Evolutionary conservation across 1,284 basidiomycete genomes (phyloP).

Genomic region (Ustilago xerochloae): DNA sequence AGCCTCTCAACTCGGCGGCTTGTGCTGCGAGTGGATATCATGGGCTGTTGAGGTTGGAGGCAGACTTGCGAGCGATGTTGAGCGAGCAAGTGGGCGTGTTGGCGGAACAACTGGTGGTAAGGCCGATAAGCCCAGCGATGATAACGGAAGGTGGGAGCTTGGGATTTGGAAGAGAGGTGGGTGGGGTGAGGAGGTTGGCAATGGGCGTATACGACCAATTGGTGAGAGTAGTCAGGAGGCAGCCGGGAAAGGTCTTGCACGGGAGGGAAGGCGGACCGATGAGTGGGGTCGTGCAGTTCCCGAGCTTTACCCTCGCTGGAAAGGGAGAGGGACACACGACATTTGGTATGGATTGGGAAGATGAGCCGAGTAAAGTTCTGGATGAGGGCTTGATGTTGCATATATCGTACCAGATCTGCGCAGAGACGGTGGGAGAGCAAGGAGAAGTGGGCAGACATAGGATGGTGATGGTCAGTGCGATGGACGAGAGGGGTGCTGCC

Average conservation of each 20-base stretch:
- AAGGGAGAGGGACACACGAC: conserved; percentile 1
- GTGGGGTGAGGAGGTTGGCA: conserved; percentile 27
- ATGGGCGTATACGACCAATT: conserved; percentile 54
- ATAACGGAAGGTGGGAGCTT: conserved; percentile 42
- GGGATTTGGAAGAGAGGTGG: conserved; percentile 24
- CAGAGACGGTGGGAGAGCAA: not conserved
- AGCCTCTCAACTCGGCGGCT: conserved; percentile 17
- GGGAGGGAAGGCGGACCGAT: conserved; percentile 26
- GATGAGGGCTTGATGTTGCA: conserved; percentile 46
- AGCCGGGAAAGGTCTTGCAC: conserved; percentile 44
- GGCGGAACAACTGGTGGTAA: conserved; percentile 43
- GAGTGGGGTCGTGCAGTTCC: conserved; percentile 46
- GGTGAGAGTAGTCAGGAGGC: conserved; percentile 30
- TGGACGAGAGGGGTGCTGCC: conserved; percentile 48
- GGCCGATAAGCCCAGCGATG: conserved; percentile 33
- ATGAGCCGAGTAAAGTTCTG: conserved; percentile 21
- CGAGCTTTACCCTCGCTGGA: conserved; percentile 37
- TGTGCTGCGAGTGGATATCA: conserved; percentile 19
- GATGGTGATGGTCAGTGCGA: conserved; percentile 38
- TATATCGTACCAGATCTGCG: conserved; percentile 32
- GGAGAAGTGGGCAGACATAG: not conserved
- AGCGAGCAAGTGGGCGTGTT: conserved; percentile 38
- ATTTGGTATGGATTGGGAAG: conserved; percentile 22
- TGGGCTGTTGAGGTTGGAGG: conserved; percentile 39
- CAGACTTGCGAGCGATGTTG: conserved; percentile 36